A percentile compares a stretch with the other conserved stretches of the same genome.
phyloP scores from a whole-genome alignment of 306 rosid genomes.

The Prunus davidiana region DNA sequence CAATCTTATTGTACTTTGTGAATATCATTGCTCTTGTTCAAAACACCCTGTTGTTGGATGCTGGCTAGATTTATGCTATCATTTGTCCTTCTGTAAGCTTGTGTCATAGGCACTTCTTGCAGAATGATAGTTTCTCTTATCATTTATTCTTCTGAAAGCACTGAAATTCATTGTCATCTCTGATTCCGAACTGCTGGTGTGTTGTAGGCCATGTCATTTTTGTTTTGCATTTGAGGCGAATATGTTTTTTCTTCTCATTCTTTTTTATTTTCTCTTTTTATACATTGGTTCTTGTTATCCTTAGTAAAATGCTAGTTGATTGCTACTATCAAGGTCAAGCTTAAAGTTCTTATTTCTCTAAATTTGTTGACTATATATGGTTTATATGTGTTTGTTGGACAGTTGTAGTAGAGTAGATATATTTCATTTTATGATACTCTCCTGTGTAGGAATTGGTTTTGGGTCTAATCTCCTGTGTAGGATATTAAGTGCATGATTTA shows the following conservation, averaged over 20 bases:
- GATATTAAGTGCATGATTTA: neutral
- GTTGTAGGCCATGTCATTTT: neutral
- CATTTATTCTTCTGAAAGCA: neutral
- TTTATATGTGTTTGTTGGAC: neutral
- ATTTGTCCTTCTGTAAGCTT: neutral
- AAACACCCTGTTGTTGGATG: neutral
- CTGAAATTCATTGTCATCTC: neutral
- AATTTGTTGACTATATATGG: too few species aligned
- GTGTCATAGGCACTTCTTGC: neutral
- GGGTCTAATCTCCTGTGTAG: too few species aligned
- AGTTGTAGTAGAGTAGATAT: neutral
- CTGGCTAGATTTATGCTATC: neutral
- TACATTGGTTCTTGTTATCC: too few species aligned
- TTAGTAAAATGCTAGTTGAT: too few species aligned
- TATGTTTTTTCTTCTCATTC: too few species aligned
- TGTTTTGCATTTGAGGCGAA: too few species aligned
- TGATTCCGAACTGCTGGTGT: neutral
- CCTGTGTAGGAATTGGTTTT: too few species aligned
- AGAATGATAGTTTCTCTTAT: neutral
- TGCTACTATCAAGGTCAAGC: neutral
- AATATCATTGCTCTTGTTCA: neutral
- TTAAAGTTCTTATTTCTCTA: too few species aligned
- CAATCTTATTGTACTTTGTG: neutral
- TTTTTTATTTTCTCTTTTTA: neutral
- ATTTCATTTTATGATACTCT: neutral